Percentiles rank a stretch among this genome's conserved stretches.
phyloP scores from a whole-genome alignment of 1,139 yeast genomes.

The Protomyces gravidus region DNA sequence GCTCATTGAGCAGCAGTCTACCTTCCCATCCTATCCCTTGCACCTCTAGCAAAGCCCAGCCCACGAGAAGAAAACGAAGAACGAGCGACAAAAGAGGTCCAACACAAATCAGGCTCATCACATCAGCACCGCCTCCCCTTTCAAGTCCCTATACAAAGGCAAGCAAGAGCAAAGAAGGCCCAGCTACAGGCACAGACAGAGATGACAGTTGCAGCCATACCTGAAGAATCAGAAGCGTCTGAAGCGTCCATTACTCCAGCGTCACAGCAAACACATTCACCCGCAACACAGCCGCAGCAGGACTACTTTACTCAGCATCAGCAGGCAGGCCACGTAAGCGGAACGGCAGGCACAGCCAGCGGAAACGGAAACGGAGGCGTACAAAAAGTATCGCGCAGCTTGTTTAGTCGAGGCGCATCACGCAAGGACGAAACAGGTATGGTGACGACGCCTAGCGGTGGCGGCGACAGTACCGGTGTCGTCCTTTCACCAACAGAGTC shows the following conservation, averaged over 20 bases:
- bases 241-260: too few species aligned
- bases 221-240: background rate
- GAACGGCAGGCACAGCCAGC: too few species aligned
- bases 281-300: slow-evolving; percentile 1
- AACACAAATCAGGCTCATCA: too few species aligned
- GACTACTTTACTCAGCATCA: background rate
- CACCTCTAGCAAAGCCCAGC: too few species aligned
- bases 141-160: background rate
- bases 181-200: too few species aligned
- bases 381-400: background rate
- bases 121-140: too few species aligned
- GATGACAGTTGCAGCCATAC: background rate
- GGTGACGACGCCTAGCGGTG: background rate
- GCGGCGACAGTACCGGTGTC: background rate
- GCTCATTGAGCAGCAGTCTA: too few species aligned
- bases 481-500: background rate
- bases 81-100: too few species aligned
- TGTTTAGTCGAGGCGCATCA: background rate
- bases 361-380: background rate
- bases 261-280: background rate
- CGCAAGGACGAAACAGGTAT: background rate
- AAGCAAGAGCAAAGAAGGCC: background rate
- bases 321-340: too few species aligned
- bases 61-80: too few species aligned
- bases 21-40: too few species aligned